Evolutionary conservation across 139 green algal genomes (phyloP).

Genomic region (Chlamydomonas asymmetrica): DNA sequence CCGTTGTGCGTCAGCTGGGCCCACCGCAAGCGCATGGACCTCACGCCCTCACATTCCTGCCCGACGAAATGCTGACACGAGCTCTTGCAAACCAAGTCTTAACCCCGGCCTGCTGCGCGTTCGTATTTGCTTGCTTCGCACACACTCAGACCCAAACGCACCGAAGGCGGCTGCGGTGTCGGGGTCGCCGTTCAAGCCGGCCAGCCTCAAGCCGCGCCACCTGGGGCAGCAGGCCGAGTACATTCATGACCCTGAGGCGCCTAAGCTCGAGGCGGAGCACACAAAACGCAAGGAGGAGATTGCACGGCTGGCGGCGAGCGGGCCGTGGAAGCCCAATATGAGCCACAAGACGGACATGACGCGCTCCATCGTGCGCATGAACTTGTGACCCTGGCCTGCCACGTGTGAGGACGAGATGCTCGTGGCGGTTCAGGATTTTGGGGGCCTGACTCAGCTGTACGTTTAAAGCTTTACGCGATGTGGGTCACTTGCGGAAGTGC

Average conservation of each 20-base stretch:
- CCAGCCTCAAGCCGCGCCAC: constrained; percentile 25
- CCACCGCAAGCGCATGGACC: no score
- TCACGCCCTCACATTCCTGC: no score
- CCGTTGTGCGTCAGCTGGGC: no score
- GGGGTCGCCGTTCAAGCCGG: constrained; percentile 32
- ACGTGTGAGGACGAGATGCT: no score
- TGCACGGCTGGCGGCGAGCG: constrained; percentile 23
- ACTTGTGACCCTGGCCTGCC: no score
- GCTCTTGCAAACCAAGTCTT: no score
- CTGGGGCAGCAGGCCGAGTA: constrained; percentile 37
- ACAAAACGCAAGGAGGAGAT: constrained; percentile 26
- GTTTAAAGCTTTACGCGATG: no score
- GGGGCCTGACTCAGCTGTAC: no score
- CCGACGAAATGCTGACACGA: no score
- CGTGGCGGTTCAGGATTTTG: no score
- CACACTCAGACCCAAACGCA: neutral
- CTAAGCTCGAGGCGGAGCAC: constrained; percentile 35
- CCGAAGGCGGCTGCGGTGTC: neutral
- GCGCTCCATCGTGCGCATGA: constrained; percentile 45
- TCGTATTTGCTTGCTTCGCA: neutral
- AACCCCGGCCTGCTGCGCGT: no score
- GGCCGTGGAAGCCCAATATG: constrained; percentile 40
- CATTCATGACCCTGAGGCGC: constrained; percentile 42
- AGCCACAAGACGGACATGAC: constrained; percentile 43
- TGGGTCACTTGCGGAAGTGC: no score